Evolutionary conservation across 2,329 filamentous ascomycete species (phyloP), one percentile per base, ranked within the genome.

Genomic region (Tolypocladium nubicola): DNA sequence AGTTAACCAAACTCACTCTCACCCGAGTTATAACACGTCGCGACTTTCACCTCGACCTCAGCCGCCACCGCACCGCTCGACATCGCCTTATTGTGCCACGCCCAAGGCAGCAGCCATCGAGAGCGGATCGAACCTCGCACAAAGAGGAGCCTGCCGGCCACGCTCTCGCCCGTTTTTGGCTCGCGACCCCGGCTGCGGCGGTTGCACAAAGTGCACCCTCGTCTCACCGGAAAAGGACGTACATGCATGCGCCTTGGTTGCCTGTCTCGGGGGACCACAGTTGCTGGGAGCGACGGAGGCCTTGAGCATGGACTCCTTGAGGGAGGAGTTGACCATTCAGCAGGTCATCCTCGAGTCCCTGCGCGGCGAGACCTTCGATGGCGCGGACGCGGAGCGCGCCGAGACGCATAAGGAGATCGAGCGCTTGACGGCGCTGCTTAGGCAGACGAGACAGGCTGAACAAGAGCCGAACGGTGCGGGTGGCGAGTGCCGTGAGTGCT

Each of bases 301-400:
- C 21, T 60, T 61, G 57, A 61, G 57, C 11, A 53, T 69, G 21
- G 63, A 67, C 52, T 65, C 64, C 21, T 61, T 78, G 23, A 61
- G 61, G 21, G 73, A 77, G 53, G 76, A 79, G 57, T 64, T 80
- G 59, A 67, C 63, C 38, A 68, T 78, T 23, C 73, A 78, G 58
- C 67, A 67, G 52, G 73, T 75, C 54, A 69, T 80, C 23, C 67
- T 80, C 3, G 61, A 64, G 9, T 79, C 76, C 2, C 69, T 80
- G n/a, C 43, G 60, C 23, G 60, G 55, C 30, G 62, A 62, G 39
- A 55, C 59, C 8, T 66, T 64, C 55, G 64, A 67, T 7, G 68
- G 63, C 19, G 67, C 66, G 40, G 70, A 72, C 38, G 57, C 63
- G 16, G 67, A 70, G 60, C 65, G 70, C 19, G 53, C 55, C 14